Percentiles rank a stretch among this genome's conserved stretches.
Evolutionary conservation across 768 basidiomycete genomes (phyloP).

Genomic region (Leccinum arenicola): DNA sequence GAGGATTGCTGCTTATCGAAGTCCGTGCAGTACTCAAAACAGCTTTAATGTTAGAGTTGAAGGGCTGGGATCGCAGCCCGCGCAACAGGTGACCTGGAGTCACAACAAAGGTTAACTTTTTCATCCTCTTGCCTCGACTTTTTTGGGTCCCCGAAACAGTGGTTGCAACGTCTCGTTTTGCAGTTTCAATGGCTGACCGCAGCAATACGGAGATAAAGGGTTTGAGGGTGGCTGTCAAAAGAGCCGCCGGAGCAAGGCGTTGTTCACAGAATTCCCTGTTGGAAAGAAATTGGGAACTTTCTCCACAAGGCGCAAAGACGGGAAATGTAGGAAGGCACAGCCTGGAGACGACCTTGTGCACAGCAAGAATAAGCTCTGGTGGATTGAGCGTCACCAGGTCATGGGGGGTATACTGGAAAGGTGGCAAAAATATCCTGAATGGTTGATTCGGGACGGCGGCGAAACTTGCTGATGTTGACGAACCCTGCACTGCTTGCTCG

Average conservation of each 20-base stretch:
- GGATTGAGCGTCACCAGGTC: constrained; percentile 22
- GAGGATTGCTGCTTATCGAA: constrained; percentile 3
- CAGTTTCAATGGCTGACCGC: constrained; percentile 31
- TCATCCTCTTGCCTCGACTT: constrained; percentile 22
- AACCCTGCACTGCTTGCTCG: constrained; percentile 12
- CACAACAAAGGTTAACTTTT: constrained; percentile 28
- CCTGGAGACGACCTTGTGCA: constrained; percentile 20
- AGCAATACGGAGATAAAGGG: constrained; percentile 35
- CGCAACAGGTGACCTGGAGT: constrained; percentile 41
- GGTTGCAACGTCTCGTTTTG: constrained; percentile 31
- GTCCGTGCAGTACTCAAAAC: constrained; percentile 1
- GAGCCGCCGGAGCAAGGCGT: constrained; percentile 34
- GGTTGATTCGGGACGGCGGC: background rate
- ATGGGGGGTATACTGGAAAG: constrained; percentile 18
- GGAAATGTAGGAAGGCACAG: constrained; percentile 24
- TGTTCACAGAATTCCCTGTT: constrained; percentile 21
- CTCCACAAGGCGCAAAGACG: constrained; percentile 6
- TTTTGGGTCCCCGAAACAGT: constrained; percentile 16
- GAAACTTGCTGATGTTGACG: constrained; percentile 1
- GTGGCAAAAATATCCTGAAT: constrained; percentile 4
- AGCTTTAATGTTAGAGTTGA: constrained; percentile 1
- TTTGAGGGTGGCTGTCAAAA: constrained; percentile 34
- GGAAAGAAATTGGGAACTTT: constrained; percentile 6
- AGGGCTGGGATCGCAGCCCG: constrained; percentile 27
- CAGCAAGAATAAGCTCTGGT: constrained; percentile 30